Evolutionary conservation across 2,329 filamentous ascomycete genomes (phyloP).

Genomic region (Fusarium oligoseptatum): DNA sequence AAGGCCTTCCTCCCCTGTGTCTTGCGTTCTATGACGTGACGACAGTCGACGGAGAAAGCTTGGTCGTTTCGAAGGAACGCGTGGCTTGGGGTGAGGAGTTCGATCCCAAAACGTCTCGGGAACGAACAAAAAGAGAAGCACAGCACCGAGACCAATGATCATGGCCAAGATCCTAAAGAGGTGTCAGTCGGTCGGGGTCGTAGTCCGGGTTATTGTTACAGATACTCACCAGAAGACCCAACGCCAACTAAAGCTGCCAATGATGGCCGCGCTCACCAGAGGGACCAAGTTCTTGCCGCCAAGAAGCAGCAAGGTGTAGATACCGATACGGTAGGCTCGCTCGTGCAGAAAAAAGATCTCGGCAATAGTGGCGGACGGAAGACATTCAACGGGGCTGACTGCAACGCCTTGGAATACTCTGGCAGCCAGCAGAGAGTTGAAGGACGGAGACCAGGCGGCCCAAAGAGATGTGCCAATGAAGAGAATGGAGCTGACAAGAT

Average conservation of each 20-base stretch:
- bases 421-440: constrained; percentile 82
- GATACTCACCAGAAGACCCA: constrained; percentile 85
- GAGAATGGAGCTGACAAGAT: constrained; percentile 81
- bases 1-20: constrained; percentile 6
- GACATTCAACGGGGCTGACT: constrained; percentile 90
- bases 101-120: constrained; percentile 98
- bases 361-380: constrained; percentile 93
- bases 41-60: constrained; percentile 64
- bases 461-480: constrained; percentile 84
- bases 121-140: constrained; percentile 88
- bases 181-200: too few relatives aligned
- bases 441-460: constrained; percentile 88
- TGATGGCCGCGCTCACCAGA: constrained; percentile 86
- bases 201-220: too few relatives aligned
- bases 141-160: constrained; percentile 77
- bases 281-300: constrained; percentile 94
- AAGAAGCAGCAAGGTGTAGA: constrained; percentile 90
- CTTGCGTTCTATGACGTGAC: constrained; percentile 52
- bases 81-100: constrained; percentile 66
- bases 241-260: constrained; percentile 83
- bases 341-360: constrained; percentile 98
- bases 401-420: constrained; percentile 90
- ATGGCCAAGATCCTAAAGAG: constrained; percentile 78
- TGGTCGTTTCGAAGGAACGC: constrained; percentile 54
- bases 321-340: constrained; percentile 90